Evolutionary conservation across 306 rosid species (phyloP), one percentile per base, ranked within the genome.

Genomic region (Dicorynia guianensis): DNA sequence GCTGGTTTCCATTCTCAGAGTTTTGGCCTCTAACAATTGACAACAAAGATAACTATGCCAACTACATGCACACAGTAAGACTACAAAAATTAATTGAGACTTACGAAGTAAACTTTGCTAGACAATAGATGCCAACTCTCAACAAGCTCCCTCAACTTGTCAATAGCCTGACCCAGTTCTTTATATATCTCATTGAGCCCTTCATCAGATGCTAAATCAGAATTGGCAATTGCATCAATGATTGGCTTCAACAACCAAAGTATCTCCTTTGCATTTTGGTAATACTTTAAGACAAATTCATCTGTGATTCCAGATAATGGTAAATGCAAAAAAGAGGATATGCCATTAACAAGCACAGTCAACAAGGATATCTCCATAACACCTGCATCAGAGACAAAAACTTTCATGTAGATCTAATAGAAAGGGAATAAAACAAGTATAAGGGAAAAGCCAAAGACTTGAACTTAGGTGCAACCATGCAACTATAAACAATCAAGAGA

Each of bases 91-190:
- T 53, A 58, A 40, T 62, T 67, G 78, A 63, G 50, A 92, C 99
- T 93, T 90, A 96, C 99, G 82, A 96, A 90, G 78, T 87, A 90
- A 59, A 89, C 81, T 93, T 90, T 96, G 89, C 98, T 96, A 7
- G 88, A 96, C 72, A 96, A 81, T 14, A 85, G 91, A 60, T 89
- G 96, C 97, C 90, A 89, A 72, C 76, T 90, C 85, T 87, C 91
- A 63, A 90, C 79, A 67, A 88, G 93, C 75, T 84, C 91, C 83
- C 86, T 84, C 82, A 90, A 80, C 67, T 93, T 97, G 80, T 87
- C 93, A 63, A 93, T 74, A 57, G 85, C 84, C 52, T 66, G 89
- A 75, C 85, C 77, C 17, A 90, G 83, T 79, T 93, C 96, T 81
- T 93, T 90, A 74, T 80, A 85, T 66, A 79, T 79, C 87, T 84